These are phyloP conservation scores for Lignosus rhinocerotis DNA, from an alignment of 1,284 basidiomycete genomes.

Conservation along the genomic window DNA sequence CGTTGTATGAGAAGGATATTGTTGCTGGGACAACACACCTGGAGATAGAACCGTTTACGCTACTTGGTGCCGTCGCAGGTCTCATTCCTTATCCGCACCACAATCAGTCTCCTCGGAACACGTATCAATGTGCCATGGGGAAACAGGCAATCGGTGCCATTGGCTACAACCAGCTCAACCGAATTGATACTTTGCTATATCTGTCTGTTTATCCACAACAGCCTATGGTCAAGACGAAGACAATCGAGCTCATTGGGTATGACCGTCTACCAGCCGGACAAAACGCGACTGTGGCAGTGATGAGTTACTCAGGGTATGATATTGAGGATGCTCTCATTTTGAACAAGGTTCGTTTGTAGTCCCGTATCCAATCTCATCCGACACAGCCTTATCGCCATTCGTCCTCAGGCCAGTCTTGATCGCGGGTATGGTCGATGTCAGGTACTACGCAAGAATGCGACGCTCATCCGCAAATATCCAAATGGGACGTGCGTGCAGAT, in stretches of 20 bases:
- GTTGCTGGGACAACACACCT: conserved; percentile 87
- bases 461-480: conserved; percentile 93
- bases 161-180: conserved; percentile 96
- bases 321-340: conserved; percentile 98
- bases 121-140: conserved; percentile 99
- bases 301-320: conserved; percentile 99
- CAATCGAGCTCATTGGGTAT: conserved; percentile 96
- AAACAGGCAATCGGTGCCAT: conserved; percentile 99
- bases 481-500: conserved; percentile 84
- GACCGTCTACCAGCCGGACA: conserved; percentile 97
- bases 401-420: conserved; percentile 82
- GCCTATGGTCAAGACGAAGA: conserved; percentile 99
- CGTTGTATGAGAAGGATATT: conserved; percentile 92
- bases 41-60: conserved; percentile 98
- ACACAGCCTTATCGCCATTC: background rate
- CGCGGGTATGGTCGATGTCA: conserved; percentile 98
- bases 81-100: conserved; percentile 99
- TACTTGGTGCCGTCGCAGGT: conserved; percentile 96
- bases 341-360: conserved; percentile 67
- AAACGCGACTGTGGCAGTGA: conserved; percentile 98
- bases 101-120: conserved; percentile 98
- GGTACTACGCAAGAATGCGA: conserved; percentile 94
- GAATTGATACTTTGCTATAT: conserved; percentile 98
- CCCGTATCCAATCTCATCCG: background rate
- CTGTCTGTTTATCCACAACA: conserved; percentile 99